Evolutionary conservation across 768 basidiomycete genomes (phyloP).

Genomic region (Lactifluus hygrophoroides): DNA sequence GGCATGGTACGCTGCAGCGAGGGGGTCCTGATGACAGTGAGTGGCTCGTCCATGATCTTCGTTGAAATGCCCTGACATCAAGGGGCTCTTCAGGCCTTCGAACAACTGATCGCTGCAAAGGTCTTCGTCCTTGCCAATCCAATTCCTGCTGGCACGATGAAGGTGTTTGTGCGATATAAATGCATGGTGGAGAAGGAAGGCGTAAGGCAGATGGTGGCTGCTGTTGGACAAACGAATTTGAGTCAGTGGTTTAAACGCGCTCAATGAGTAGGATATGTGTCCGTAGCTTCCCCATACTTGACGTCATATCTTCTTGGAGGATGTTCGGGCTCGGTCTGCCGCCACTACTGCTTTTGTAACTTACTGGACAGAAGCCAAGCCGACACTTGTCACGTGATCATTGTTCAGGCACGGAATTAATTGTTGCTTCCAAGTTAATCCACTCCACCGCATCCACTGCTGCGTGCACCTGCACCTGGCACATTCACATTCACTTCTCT

Average conservation of each 20-base stretch:
- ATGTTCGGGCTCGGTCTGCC: no score
- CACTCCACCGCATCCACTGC: not conserved
- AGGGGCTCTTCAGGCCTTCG: conserved; percentile 53
- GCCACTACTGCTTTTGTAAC: no score
- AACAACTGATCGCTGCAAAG: conserved; percentile 47
- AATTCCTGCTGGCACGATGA: conserved; percentile 41
- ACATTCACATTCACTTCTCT: not conserved
- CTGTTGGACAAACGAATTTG: conserved; percentile 56
- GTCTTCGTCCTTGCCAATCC: conserved; percentile 49
- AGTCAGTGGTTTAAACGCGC: conserved; percentile 73
- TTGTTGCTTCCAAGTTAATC: no score
- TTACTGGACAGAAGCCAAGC: no score
- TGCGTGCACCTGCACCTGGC: not conserved
- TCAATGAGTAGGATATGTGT: conserved; percentile 25
- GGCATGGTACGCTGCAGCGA: conserved; percentile 64
- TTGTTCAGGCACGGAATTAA: no score
- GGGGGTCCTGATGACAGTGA: conserved; percentile 55
- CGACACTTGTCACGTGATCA: no score
- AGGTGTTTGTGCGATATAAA: conserved; percentile 70
- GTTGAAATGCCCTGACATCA: not conserved
- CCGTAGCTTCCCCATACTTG: not conserved
- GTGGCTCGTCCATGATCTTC: conserved; percentile 25
- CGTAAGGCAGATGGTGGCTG: conserved; percentile 59
- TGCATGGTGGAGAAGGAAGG: conserved; percentile 55
- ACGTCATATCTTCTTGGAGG: no score